Conservation (phyloP, 768 basidiomycete species). For the Guyanaporus albipodus region DNA sequence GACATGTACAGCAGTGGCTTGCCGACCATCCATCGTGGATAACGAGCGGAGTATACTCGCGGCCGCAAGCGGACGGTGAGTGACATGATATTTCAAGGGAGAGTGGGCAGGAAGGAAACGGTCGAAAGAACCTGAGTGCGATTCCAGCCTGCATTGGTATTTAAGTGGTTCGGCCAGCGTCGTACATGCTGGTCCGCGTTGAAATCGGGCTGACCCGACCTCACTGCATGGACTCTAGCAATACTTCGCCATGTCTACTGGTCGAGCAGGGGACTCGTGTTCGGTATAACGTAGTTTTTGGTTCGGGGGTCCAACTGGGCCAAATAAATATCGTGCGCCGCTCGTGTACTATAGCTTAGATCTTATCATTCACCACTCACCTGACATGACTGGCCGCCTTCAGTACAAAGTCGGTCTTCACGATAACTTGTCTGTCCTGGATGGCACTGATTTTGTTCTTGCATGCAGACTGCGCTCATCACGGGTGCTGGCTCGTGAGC, state of each 20-base stretch:
- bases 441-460: conserved; percentile 12
- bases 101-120: conserved; percentile 2
- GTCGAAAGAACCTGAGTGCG: neutral
- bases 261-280: too few species aligned
- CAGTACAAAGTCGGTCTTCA: conserved; percentile 50
- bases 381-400: conserved; percentile 61
- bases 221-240: too few species aligned
- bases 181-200: conserved; percentile 10
- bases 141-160: conserved; percentile 10
- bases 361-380: conserved; percentile 1
- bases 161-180: conserved; percentile 16
- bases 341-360: neutral
- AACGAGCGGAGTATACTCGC: conserved; percentile 41
- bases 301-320: too few species aligned
- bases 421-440: neutral
- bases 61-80: conserved; percentile 33
- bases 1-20: conserved; percentile 46
- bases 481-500: conserved; percentile 89
- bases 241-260: too few species aligned
- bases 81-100: conserved; percentile 17
- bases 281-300: too few species aligned
- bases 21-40: conserved; percentile 52
- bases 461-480: conserved; percentile 64
- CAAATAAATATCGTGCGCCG: conserved; percentile 1
- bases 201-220: conserved; percentile 19